Percentiles rank a stretch among this genome's conserved stretches.
Evolutionary conservation across 2,329 filamentous ascomycete genomes (phyloP).

Genomic region (Xylaria sp.): DNA sequence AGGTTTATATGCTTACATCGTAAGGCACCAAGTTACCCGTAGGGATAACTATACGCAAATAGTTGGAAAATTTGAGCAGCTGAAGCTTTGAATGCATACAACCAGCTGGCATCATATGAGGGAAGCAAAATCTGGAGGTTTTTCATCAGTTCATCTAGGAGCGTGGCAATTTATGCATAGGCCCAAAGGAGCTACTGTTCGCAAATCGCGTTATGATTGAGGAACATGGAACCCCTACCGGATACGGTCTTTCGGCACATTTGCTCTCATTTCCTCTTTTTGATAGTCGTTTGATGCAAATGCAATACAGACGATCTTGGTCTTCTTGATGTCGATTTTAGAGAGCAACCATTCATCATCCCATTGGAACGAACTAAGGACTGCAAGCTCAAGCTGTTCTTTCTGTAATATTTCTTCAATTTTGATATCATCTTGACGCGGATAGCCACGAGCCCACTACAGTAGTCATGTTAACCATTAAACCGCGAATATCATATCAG

Average conservation of each 20-base stretch:
- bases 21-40: slow-evolving; percentile 86
- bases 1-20: slow-evolving; percentile 59
- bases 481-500: not conserved
- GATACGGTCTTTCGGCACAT: slow-evolving; percentile 64
- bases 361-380: slow-evolving; percentile 90
- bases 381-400: slow-evolving; percentile 75
- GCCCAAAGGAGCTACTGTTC: not conserved
- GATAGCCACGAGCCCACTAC: slow-evolving; percentile 71
- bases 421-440: slow-evolving; percentile 79
- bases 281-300: slow-evolving; percentile 64
- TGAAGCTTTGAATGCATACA: slow-evolving; percentile 96
- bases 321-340: slow-evolving; percentile 72
- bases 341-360: slow-evolving; percentile 81
- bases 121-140: slow-evolving; percentile 74
- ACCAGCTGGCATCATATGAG: slow-evolving; percentile 77
- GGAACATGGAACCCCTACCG: slow-evolving; percentile 43
- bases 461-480: not conserved
- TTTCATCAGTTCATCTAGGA: not conserved
- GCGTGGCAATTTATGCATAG: not conserved
- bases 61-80: slow-evolving; percentile 79
- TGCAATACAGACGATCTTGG: slow-evolving; percentile 71
- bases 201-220: not conserved
- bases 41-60: slow-evolving; percentile 84
- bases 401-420: slow-evolving; percentile 82
- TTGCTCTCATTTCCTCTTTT: slow-evolving; percentile 62